These are phyloP conservation scores for Chalciporus pseudorubinellus DNA, from an alignment of 768 basidiomycete genomes.

Conservation along the genomic window DNA sequence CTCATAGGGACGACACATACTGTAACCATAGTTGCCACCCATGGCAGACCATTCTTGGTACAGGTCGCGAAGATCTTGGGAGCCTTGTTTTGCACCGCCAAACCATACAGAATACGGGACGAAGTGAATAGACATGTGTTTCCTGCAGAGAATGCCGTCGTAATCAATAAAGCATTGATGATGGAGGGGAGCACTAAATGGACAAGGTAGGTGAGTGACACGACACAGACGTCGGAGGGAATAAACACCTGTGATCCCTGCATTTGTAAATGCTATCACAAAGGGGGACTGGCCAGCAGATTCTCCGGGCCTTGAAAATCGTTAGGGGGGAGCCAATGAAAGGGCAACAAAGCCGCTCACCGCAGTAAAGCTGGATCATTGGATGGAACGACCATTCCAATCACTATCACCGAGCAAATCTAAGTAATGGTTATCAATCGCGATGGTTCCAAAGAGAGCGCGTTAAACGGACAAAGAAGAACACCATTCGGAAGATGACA, in stretches of 20 bases:
- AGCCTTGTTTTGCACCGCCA: slow-evolving; percentile 50
- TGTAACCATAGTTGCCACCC: slow-evolving; percentile 32
- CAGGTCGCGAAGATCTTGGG: slow-evolving; percentile 47
- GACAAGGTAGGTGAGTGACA: neutral
- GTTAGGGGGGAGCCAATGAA: neutral
- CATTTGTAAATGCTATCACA: slow-evolving; percentile 74
- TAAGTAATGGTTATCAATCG: slow-evolving; percentile 5
- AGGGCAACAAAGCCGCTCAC: slow-evolving; percentile 14
- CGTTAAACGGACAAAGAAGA: slow-evolving; percentile 16
- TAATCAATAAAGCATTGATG: slow-evolving; percentile 71
- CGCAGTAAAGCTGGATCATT: slow-evolving; percentile 53
- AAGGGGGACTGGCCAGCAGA: slow-evolving; percentile 76
- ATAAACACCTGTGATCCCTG: slow-evolving; percentile 59
- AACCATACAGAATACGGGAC: slow-evolving; percentile 42
- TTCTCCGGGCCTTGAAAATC: slow-evolving; percentile 5
- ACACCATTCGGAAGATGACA: slow-evolving; percentile 76
- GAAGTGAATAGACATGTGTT: slow-evolving; percentile 45
- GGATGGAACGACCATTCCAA: slow-evolving; percentile 78
- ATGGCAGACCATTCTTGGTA: slow-evolving; percentile 52
- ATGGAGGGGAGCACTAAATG: slow-evolving; percentile 55
- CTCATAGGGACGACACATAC: slow-evolving; percentile 16
- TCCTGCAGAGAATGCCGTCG: slow-evolving; percentile 70
- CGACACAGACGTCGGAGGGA: slow-evolving; percentile 9
- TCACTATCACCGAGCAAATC: slow-evolving; percentile 40
- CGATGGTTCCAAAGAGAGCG: neutral